Evolutionary conservation across 768 basidiomycete genomes (phyloP), one percentile per base, ranked within the genome.

Genomic region (Flagelloscypha sp.): DNA sequence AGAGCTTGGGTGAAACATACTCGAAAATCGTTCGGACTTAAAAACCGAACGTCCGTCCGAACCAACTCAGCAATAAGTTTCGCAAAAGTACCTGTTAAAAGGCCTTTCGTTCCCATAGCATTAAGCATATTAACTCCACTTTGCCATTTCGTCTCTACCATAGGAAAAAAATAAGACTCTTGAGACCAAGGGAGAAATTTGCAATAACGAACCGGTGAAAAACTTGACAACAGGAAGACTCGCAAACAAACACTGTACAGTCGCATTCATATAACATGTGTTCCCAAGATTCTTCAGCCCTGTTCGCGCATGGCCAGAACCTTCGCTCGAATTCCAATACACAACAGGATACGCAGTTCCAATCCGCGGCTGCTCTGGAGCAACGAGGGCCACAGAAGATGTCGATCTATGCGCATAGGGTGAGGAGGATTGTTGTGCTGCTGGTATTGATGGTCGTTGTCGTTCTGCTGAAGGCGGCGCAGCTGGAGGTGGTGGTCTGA

Each of bases 181-280:
- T 27, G 9, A 34, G 37, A 19, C 25, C 19, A 32, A 37, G 33
- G 33, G 15, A 42, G n/a, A 15, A 12, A n/a, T n/a, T n/a, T n/a
- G n/a, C n/a, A n/a, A n/a, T n/a, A 31, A 33, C 75, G 24, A 52
- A 92, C 90, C 84, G 4, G 79, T 81, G 50, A 99, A 98, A 63
- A 93, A 97, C 36, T 79, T 71, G 20, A 92, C 76, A 56, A 99
- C 94, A 0, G 94, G 94, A 6, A 85, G 76, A 0, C 94, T 95
- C 0, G 93, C 93, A 53, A 82, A 90, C 52, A 99, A 64, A 56
- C 95, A 99, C 58, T 99, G 95, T 11, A 99, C 76, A 5, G 90
- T 92, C 20, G 95, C 87, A 55, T 98, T 98, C 90, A 98, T 98
- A 54, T 98, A 99, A 56, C 95, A 99, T 6, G 95, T 99, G 55